These are phyloP conservation scores for Helotiales sp. DNA, from an alignment of 2,329 filamentous ascomycete genomes.

Conservation along the genomic window DNA sequence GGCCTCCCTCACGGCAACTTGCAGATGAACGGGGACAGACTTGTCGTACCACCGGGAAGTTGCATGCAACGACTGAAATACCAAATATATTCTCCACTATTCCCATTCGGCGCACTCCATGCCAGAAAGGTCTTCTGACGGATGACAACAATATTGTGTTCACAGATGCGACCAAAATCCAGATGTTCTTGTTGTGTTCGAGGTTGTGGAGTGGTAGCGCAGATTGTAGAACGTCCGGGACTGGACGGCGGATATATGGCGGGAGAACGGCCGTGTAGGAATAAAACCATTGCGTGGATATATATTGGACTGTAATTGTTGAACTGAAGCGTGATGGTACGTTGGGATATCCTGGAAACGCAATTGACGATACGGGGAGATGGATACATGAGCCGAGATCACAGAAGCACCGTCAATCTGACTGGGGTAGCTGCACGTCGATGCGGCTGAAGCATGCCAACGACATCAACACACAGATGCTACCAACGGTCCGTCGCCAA, in stretches of 20 bases:
- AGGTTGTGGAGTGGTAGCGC: slow-evolving; percentile 1
- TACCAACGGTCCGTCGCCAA: slow-evolving; percentile 25
- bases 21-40: slow-evolving; percentile 13
- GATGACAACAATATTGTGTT: slow-evolving; percentile 7
- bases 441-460: slow-evolving; percentile 3
- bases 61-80: slow-evolving; percentile 10
- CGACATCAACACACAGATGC: slow-evolving; percentile 26
- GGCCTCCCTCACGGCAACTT: slow-evolving; percentile 19
- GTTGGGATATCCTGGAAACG: slow-evolving; percentile 7
- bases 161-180: slow-evolving; percentile 10
- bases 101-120: slow-evolving; percentile 9
- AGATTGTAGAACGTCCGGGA: slow-evolving; percentile 5
- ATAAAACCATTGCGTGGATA: background rate
- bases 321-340: background rate
- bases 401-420: background rate
- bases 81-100: slow-evolving; percentile 2
- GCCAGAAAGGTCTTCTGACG: slow-evolving; percentile 1
- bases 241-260: background rate
- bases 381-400: background rate
- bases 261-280: background rate
- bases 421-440: background rate
- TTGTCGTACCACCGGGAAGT: slow-evolving; percentile 16
- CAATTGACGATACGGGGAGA: slow-evolving; percentile 11
- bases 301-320: background rate
- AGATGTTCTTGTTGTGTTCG: slow-evolving; percentile 12